Percentiles rank a stretch among this genome's conserved stretches.
Conservation (phyloP, 2,329 filamentous ascomycete genomes). For the Aspergillus terreus region DNA sequence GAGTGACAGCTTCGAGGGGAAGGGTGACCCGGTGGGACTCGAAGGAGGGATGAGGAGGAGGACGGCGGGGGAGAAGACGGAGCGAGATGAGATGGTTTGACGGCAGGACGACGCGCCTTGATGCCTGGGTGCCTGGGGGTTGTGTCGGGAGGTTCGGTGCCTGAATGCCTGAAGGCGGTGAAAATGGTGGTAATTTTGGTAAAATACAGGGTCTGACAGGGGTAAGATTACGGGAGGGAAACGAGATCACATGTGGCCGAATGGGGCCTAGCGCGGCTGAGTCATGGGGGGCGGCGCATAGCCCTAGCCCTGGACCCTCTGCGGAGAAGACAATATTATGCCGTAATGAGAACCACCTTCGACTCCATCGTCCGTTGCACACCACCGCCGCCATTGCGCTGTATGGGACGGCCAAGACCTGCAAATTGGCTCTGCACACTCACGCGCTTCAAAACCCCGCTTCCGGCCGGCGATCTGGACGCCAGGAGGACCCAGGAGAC, state of each 20-base stretch:
- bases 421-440: slow-evolving; percentile 5
- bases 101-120: background rate
- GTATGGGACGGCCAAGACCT: slow-evolving; percentile 10
- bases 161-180: background rate
- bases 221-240: background rate
- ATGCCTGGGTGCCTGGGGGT: slow-evolving; percentile 6
- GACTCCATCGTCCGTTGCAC: slow-evolving; percentile 10
- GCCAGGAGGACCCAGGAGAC: background rate
- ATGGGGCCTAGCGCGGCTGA: slow-evolving; percentile 1
- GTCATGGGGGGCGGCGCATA: background rate
- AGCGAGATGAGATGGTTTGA: background rate
- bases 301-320: slow-evolving; percentile 7
- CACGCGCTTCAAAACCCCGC: slow-evolving; percentile 13
- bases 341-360: slow-evolving; percentile 19
- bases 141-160: background rate
- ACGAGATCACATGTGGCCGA: background rate
- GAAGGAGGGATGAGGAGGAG: slow-evolving; percentile 3
- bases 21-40: background rate
- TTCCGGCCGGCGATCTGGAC: slow-evolving; percentile 3
- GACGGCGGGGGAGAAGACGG: background rate
- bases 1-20: background rate
- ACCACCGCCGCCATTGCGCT: slow-evolving; percentile 1
- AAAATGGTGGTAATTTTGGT: background rate
- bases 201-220: background rate
- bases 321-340: slow-evolving; percentile 16